Base-by-base conservation (phyloP, 2,329 filamentous ascomycete genomes). In the Chaetomiaceae sp. region DNA sequence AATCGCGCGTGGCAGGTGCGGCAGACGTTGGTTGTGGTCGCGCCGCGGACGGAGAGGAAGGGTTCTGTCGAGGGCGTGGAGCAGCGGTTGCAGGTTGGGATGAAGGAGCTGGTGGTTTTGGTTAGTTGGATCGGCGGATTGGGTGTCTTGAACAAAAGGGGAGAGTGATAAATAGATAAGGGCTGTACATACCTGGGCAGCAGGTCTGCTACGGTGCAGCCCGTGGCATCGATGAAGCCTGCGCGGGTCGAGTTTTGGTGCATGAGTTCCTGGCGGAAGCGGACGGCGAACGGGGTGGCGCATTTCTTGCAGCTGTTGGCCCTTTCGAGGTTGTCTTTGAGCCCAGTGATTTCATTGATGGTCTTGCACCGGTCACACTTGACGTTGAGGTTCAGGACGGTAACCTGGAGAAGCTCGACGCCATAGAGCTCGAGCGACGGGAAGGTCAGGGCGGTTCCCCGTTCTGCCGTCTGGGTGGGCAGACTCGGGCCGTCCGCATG, bases 351-450 rank as follows among this genome's bases (percentile, higher is more conserved):
- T 55, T 93, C 89, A 61, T 83, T 82, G 12, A 75, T 66, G 4
- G 86, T 85, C 65, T 85, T 90, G 74, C 89, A 95, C 33, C 89
- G 80, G 46, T 84, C 81, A 65, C 89, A 95, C 65, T 90, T 91
- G 55, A 89, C 74, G 3, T 79, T 85, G 55, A 93, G 72, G 51
- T 79, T 83, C 27, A 93, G 70, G 20, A 79, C 74, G 0, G 77
- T 72, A 1, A 92, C 68, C 59, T 91, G 82, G 8, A 95, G 73
- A 2, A 93, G 69, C 62, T 93, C 88, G 54, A 93, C 85, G 33
- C 85, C 81, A 63, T 89, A 78, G 2, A 95, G 77, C 61, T 92
- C 87, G 51, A 93, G 71, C 21, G 78, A 82, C 0, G 89, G 89
- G 60, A 93, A 89, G 0, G 85, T 89, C 7, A 95, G 74, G 48